Evolutionary conservation across 345 rosid genomes (phyloP).

Genomic region (Aquilaria malaccensis): DNA sequence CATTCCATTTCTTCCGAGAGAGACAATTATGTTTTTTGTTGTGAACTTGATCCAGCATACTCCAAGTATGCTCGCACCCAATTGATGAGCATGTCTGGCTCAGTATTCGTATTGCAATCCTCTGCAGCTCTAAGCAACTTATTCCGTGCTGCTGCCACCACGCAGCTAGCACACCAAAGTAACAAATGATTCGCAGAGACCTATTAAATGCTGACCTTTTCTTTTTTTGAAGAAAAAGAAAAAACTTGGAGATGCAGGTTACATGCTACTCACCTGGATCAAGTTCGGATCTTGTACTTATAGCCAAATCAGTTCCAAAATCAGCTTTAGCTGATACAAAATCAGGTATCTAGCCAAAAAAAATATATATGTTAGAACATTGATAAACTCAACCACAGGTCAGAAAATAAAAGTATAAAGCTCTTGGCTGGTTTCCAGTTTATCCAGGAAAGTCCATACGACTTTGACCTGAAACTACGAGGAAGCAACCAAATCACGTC

Average conservation of each 20-base stretch:
- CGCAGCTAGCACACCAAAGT: slow-evolving; percentile 33
- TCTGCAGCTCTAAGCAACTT: slow-evolving; percentile 81
- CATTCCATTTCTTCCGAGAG: slow-evolving; percentile 49
- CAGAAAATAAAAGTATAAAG: background rate
- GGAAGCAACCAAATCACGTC: background rate
- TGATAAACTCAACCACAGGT: background rate
- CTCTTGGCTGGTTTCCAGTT: background rate
- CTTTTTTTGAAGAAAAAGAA: slow-evolving; percentile 1
- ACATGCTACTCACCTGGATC: slow-evolving; percentile 58
- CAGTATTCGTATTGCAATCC: slow-evolving; percentile 73
- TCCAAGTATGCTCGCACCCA: slow-evolving; percentile 75
- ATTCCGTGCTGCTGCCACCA: slow-evolving; percentile 92
- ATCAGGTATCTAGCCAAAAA: slow-evolving; percentile 57
- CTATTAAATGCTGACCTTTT: background rate
- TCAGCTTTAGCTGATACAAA: slow-evolving; percentile 74
- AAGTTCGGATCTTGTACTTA: slow-evolving; percentile 71
- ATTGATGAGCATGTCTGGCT: slow-evolving; percentile 82
- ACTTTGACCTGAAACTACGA: slow-evolving; percentile 9
- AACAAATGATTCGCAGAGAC: slow-evolving; percentile 1
- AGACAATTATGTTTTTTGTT: slow-evolving; percentile 44
- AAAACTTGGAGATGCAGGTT: background rate
- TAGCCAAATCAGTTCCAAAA: slow-evolving; percentile 82
- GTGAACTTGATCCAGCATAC: slow-evolving; percentile 52
- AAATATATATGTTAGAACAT: background rate
- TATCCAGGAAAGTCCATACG: background rate